phyloP scores from a whole-genome alignment of 768 basidiomycete genomes.

The Leccinum fibrillosum region DNA sequence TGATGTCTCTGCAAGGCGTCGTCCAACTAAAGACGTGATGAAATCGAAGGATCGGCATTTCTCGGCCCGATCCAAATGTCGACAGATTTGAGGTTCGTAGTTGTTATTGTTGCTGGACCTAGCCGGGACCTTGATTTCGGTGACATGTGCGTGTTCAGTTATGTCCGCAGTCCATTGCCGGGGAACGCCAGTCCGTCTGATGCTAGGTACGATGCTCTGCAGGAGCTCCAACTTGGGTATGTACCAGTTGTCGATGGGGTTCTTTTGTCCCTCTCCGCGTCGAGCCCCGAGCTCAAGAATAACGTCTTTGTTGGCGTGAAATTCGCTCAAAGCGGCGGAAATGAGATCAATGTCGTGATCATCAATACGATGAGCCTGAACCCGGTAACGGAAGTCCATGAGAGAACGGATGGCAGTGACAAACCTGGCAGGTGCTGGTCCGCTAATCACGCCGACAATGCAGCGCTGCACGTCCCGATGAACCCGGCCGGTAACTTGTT shows the following conservation, averaged over 20 bases:
- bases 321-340: neutral
- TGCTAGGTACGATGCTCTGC: neutral
- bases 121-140: neutral
- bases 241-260: neutral
- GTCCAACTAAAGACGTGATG: neutral
- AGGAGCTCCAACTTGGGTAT: neutral
- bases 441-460: neutral
- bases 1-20: neutral
- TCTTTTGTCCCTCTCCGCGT: neutral
- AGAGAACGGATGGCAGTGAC: neutral
- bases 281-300: neutral
- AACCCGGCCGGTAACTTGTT: neutral
- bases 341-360: neutral
- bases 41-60: neutral
- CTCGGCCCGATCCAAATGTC: neutral
- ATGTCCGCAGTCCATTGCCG: neutral
- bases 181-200: neutral
- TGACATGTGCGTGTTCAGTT: neutral
- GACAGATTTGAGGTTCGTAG: neutral
- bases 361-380: neutral
- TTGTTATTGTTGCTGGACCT: neutral
- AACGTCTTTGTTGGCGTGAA: neutral
- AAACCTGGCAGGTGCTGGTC: neutral
- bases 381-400: neutral
- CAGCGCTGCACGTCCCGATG: neutral